Evolutionary conservation across 2,329 filamentous ascomycete species (phyloP).

Genomic region (Penicillium sumatraense): DNA sequence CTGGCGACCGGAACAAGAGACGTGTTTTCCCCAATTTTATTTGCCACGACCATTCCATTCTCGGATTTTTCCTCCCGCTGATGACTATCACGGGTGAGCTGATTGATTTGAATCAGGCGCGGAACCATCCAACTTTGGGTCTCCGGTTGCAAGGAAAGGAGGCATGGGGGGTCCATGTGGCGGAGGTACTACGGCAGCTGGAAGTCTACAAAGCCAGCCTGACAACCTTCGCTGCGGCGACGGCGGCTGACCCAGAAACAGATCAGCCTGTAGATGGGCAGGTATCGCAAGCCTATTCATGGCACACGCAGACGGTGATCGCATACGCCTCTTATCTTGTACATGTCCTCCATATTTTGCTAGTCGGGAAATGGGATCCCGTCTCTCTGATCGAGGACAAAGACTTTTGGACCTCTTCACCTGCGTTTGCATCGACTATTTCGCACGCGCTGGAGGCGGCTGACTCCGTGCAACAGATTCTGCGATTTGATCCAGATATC

Average conservation of each 20-base stretch:
- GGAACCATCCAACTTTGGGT: constrained; percentile 85
- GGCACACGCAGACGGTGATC: constrained; percentile 80
- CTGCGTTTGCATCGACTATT: constrained; percentile 84
- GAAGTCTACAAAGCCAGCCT: constrained; percentile 81
- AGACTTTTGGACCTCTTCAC: constrained; percentile 90
- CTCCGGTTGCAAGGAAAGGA: constrained; percentile 71
- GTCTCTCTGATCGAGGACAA: constrained; percentile 92
- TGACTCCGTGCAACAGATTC: constrained; percentile 82
- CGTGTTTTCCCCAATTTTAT: constrained; percentile 77
- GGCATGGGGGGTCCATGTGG: constrained; percentile 79
- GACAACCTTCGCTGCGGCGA: constrained; percentile 41
- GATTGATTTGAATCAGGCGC: constrained; percentile 85
- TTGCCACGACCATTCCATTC: constrained; percentile 85
- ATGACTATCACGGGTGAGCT: constrained; percentile 94
- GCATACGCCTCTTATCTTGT: constrained; percentile 92
- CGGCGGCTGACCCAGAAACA: constrained; percentile 42
- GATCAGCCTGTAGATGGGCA: constrained; percentile 53
- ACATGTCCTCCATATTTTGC: constrained; percentile 87
- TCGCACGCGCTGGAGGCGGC: constrained; percentile 87
- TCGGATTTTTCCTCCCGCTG: constrained; percentile 88
- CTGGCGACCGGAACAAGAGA: constrained; percentile 49
- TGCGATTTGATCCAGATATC: constrained; percentile 87
- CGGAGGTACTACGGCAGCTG: constrained; percentile 78
- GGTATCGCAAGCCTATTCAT: constrained; percentile 39
- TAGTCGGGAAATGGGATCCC: constrained; percentile 95